Base-by-base conservation (phyloP, 495 filamentous ascomycete species). In the Neurospora hispaniola region DNA sequence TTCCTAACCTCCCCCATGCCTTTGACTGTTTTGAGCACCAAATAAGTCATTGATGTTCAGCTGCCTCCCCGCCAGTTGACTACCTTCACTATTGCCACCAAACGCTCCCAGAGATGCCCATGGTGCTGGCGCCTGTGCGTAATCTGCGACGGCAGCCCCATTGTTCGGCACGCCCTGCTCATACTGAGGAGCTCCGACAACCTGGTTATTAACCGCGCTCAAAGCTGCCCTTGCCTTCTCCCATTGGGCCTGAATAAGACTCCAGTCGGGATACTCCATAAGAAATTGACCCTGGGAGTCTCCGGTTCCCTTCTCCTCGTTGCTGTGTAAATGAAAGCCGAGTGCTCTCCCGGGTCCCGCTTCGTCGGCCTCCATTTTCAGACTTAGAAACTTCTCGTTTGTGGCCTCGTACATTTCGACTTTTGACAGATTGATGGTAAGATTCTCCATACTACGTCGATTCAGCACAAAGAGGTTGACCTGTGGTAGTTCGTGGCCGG, bases 391-490 rank as follows among this genome's bases (percentile, higher is more conserved):
- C 76, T 81, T 66, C 7, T 66, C 54, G 54, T 66, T 66, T 7
- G 54, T 66, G 54, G 54, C 54, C 54, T 66, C 54, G 27, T 66
- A 66, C 54, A 66, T 66, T 3, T 66, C 54, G 54, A 86, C 81
- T 5, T 46, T 59, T 48, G 74, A 71, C 1, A 86, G 80, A 71
- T 86, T 83, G 23, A 86, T 48, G 38, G 78, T 72, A 23, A 85
- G 71, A 73, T 86, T 86, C 39, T 82, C 78, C 72, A 85, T 76
- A 39, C 82, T 80, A 27, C 82, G 81, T 54, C 85, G 82, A 78
- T 84, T 86, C 69, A 86, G 79, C 39, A 86, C 76, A 75, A 86
- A 86, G 31, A 85, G 77, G 66, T 77, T 82, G 5, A 77, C 78
- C 44, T 79, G 78, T 35, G 79, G 76, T 43, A 79, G 74, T 10